These are phyloP conservation scores for Austroboletus niveus DNA, from an alignment of 1,284 basidiomycete genomes.

Conservation along the genomic window DNA sequence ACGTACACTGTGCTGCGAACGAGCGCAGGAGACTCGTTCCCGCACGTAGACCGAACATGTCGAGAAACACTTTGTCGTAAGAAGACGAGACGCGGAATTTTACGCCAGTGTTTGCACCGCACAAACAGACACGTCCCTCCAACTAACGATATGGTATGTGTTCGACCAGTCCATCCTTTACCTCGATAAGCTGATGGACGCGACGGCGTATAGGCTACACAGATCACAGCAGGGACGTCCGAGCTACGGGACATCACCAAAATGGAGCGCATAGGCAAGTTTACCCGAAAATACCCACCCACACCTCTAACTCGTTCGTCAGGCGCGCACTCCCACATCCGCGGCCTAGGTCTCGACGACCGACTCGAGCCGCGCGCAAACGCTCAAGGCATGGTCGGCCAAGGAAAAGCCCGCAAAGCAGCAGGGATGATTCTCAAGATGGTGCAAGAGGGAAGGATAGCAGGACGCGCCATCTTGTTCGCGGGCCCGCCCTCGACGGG, in stretches of 20 bases:
- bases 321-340: slow-evolving; percentile 98
- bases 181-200: slow-evolving; percentile 7
- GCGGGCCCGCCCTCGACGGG: slow-evolving; percentile 96
- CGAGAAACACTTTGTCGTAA: background rate
- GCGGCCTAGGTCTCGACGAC: slow-evolving; percentile 91
- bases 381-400: slow-evolving; percentile 96
- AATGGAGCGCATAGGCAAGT: slow-evolving; percentile 91
- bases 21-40: slow-evolving; percentile 14
- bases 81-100: no score
- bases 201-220: slow-evolving; percentile 47
- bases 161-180: no score
- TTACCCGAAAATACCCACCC: background rate
- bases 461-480: slow-evolving; percentile 93
- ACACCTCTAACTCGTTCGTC: background rate
- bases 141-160: slow-evolving; percentile 21
- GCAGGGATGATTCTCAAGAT: slow-evolving; percentile 97
- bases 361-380: slow-evolving; percentile 84
- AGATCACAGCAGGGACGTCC: slow-evolving; percentile 71
- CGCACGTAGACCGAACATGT: slow-evolving; percentile 21
- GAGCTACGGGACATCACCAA: slow-evolving; percentile 89
- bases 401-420: slow-evolving; percentile 92
- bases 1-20: slow-evolving; percentile 5
- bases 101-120: slow-evolving; percentile 24
- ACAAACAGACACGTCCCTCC: slow-evolving; percentile 35
- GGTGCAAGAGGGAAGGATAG: slow-evolving; percentile 95